These are phyloP conservation scores for Tillandsia leiboldiana DNA, from an alignment of 176 grass and related monocot genomes.

Conservation along the genomic window DNA sequence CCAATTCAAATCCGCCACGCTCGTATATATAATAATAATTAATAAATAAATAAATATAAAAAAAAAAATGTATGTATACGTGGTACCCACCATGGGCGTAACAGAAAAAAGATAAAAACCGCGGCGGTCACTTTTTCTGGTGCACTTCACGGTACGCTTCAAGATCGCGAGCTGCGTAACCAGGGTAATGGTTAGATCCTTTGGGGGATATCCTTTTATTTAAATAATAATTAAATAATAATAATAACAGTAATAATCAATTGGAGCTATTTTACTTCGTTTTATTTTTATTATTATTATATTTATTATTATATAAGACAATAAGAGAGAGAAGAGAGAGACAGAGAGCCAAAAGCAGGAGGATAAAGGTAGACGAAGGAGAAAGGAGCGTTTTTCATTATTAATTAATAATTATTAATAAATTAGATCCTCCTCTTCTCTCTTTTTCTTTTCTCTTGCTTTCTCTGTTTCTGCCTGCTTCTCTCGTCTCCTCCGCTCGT, in stretches of 20 bases:
- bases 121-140: not conserved
- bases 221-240: not conserved
- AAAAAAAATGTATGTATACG: not conserved
- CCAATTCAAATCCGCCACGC: no score
- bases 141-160: not conserved
- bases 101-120: not conserved
- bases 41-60: no score
- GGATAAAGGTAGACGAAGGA: not conserved
- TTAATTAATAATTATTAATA: not conserved
- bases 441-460: not conserved
- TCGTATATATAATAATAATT: no score
- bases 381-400: not conserved
- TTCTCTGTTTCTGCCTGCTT: no score
- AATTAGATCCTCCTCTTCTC: not conserved
- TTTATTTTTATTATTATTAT: no score
- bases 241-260: not conserved
- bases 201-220: not conserved
- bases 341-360: not conserved
- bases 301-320: not conserved
- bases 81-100: not conserved
- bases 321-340: not conserved
- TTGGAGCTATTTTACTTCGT: no score
- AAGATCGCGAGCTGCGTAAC: not conserved
- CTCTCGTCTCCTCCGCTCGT: no score
- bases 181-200: not conserved